phyloP scores from a whole-genome alignment of 164 flowering plant species.

The Aristolochia fimbriata region DNA sequence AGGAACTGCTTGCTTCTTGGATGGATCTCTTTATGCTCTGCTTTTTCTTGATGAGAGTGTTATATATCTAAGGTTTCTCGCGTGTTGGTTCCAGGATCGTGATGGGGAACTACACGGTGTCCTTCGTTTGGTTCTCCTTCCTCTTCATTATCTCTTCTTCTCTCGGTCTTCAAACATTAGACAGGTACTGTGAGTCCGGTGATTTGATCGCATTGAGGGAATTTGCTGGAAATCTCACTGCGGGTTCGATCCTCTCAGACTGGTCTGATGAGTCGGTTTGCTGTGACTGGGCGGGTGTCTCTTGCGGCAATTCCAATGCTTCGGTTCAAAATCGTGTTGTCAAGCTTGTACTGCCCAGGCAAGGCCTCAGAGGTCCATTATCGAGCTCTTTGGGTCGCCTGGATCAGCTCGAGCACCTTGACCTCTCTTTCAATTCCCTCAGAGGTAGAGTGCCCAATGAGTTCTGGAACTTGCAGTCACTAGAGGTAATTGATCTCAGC shows the following conservation, averaged over 20 bases:
- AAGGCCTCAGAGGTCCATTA: conserved; percentile 44
- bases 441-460: conserved; percentile 41
- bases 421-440: conserved; percentile 58
- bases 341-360: conserved; percentile 28
- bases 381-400: conserved; percentile 37
- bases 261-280: conserved; percentile 22
- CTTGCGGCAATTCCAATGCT: conserved; percentile 17
- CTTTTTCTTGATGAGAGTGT: too few relatives aligned
- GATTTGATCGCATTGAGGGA: conserved; percentile 14
- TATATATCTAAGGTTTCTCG: too few relatives aligned
- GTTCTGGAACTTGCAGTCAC: conserved; percentile 40
- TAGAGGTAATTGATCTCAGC: conserved; percentile 68
- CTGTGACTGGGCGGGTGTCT: conserved; percentile 72
- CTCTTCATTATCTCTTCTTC: too few relatives aligned
- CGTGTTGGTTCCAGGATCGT: too few relatives aligned
- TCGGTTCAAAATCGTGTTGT: conserved; percentile 13
- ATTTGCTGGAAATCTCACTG: conserved; percentile 6
- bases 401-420: conserved; percentile 39
- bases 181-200: conserved; percentile 2
- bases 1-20: too few relatives aligned
- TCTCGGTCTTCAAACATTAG: too few relatives aligned
- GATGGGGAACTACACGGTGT: too few relatives aligned
- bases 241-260: background rate
- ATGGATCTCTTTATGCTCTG: too few relatives aligned
- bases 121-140: too few relatives aligned